These are phyloP conservation scores for Fragaria vesca DNA, from an alignment of 306 rosid species.

Conservation along the genomic window DNA sequence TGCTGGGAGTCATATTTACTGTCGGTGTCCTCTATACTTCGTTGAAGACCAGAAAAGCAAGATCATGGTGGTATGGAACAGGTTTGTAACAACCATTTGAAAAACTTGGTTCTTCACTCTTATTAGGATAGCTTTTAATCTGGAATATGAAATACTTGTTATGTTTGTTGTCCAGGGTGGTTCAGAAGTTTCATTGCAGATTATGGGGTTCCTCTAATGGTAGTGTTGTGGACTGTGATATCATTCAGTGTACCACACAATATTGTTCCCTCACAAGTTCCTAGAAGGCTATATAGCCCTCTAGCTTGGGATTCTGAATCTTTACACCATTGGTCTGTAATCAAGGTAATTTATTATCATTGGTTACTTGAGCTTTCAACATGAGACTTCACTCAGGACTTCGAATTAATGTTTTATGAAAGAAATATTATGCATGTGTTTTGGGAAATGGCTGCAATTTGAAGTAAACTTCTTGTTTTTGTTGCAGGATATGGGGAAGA, in stretches of 20 bases:
- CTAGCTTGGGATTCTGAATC: constrained; percentile 75
- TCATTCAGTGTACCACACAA: constrained; percentile 58
- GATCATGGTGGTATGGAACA: constrained; percentile 85
- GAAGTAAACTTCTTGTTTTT: constrained; percentile 5
- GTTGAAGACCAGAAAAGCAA: constrained; percentile 73
- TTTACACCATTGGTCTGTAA: constrained; percentile 72
- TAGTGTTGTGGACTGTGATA: constrained; percentile 66
- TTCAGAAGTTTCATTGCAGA: constrained; percentile 73
- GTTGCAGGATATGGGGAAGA: constrained; percentile 79
- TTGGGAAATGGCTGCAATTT: not conserved
- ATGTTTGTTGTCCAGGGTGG: constrained; percentile 42
- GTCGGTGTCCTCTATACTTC: constrained; percentile 72
- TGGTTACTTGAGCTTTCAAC: not conserved
- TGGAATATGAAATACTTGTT: constrained; percentile 9
- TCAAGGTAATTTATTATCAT: constrained; percentile 44
- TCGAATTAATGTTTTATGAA: not conserved
- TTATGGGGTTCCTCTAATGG: constrained; percentile 86
- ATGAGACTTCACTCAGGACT: constrained; percentile 3
- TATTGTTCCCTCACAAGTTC: constrained; percentile 69
- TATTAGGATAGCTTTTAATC: not conserved
- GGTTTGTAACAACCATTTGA: constrained; percentile 42
- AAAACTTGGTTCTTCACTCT: not conserved
- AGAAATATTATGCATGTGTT: not conserved
- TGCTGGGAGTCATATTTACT: constrained; percentile 68
- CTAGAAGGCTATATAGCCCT: constrained; percentile 76